Conservation (phyloP, 2,329 filamentous ascomycete genomes). For the Colletotrichum sp. region DNA sequence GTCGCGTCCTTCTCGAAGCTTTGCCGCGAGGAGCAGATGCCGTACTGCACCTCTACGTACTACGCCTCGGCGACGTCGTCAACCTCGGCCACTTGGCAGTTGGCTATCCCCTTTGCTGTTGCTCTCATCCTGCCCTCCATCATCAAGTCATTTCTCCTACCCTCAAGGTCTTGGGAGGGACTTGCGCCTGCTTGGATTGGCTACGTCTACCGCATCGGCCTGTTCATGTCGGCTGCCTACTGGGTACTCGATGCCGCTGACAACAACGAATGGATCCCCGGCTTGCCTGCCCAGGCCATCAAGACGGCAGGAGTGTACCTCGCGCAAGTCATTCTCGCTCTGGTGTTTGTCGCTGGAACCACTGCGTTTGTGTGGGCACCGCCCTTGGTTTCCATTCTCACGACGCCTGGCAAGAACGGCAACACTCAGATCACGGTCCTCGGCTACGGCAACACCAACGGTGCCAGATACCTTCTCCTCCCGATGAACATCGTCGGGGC, state of each 20-base stretch:
- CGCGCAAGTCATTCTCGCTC: slow-evolving; percentile 79
- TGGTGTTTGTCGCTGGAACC: slow-evolving; percentile 83
- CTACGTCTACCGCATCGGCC: slow-evolving; percentile 75
- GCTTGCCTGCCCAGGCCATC: slow-evolving; percentile 61
- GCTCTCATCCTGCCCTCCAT: slow-evolving; percentile 75
- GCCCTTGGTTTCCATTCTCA: slow-evolving; percentile 78
- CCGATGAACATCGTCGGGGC: slow-evolving; percentile 79
- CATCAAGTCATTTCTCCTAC: slow-evolving; percentile 78
- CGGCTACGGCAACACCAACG: slow-evolving; percentile 92
- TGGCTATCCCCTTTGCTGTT: slow-evolving; percentile 78
- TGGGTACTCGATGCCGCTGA: slow-evolving; percentile 92
- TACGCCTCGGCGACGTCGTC: slow-evolving; percentile 92
- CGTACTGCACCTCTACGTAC: slow-evolving; percentile 92
- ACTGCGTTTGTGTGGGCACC: slow-evolving; percentile 86
- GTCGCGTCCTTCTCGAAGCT: slow-evolving; percentile 87
- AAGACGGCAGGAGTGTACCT: slow-evolving; percentile 79
- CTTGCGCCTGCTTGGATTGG: slow-evolving; percentile 86
- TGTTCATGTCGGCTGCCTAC: slow-evolving; percentile 79
- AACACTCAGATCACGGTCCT: slow-evolving; percentile 75
- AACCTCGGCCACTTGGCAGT: slow-evolving; percentile 90
- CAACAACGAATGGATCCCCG: slow-evolving; percentile 79
- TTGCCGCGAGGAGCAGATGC: slow-evolving; percentile 98
- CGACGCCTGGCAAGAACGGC: slow-evolving; percentile 46
- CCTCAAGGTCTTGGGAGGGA: slow-evolving; percentile 87
- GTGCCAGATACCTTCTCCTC: slow-evolving; percentile 86